A percentile compares a stretch with the other conserved stretches of the same genome.
Conservation (phyloP, 1,284 basidiomycete genomes). For the Apiotrichum gracile region DNA sequence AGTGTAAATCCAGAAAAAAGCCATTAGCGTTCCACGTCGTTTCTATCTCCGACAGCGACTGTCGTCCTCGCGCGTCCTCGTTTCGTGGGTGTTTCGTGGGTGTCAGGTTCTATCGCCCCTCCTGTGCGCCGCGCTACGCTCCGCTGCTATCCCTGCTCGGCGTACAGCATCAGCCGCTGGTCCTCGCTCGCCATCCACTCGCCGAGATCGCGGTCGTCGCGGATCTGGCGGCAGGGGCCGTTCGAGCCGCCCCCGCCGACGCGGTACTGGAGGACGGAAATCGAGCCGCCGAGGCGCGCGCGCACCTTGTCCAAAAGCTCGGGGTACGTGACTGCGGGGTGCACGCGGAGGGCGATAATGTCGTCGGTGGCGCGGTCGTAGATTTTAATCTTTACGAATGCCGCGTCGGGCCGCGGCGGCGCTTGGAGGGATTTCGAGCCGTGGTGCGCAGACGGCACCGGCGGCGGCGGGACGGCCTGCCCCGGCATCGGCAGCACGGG, state of each 20-base stretch:
- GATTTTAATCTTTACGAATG: conserved; percentile 97
- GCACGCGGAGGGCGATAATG: conserved; percentile 93
- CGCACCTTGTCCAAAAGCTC: conserved; percentile 89
- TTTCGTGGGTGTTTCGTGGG: too few species aligned
- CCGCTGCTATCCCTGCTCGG: conserved; percentile 50
- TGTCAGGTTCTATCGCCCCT: too few species aligned
- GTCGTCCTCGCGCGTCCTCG: too few species aligned
- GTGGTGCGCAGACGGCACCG: not conserved
- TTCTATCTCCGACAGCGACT: too few species aligned
- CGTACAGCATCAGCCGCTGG: conserved; percentile 76
- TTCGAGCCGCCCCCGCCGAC: conserved; percentile 55
- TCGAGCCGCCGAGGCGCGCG: conserved; percentile 71
- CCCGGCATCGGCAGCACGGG: conserved; percentile 1
- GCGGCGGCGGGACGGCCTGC: conserved; percentile 3
- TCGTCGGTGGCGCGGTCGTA: conserved; percentile 88
- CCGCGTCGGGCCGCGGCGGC: conserved; percentile 23
- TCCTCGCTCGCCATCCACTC: conserved; percentile 78
- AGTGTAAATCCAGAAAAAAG: conserved; percentile 1
- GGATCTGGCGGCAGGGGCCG: conserved; percentile 61
- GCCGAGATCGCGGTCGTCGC: conserved; percentile 64
- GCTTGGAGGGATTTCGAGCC: too few species aligned
- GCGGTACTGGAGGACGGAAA: conserved; percentile 65
- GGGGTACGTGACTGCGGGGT: conserved; percentile 76
- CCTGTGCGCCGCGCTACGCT: too few species aligned
- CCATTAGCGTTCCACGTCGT: too few species aligned